Evolutionary conservation across 192 early-diverging fungal genomes (phyloP).

Genomic region (Funneliformis geosporum): DNA sequence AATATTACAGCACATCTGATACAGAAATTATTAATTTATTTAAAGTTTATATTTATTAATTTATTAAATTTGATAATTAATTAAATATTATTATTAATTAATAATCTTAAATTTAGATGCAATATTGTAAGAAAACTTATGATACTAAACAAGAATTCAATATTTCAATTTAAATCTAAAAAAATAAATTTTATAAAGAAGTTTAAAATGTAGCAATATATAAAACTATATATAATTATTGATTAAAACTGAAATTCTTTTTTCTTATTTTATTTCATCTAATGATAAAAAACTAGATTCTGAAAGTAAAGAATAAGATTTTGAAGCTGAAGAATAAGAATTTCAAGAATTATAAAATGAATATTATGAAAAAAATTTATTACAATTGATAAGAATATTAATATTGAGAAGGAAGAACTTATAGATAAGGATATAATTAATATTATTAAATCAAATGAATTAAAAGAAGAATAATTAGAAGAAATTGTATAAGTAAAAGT

Average conservation of each 20-base stretch:
- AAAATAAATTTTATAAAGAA: neutral
- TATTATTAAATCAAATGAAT: neutral
- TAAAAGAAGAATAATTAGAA: too few species aligned
- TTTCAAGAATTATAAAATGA: conserved; percentile 1
- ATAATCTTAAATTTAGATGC: neutral
- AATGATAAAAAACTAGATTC: neutral
- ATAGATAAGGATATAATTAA: neutral
- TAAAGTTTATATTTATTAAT: neutral
- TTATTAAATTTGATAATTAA: too few species aligned
- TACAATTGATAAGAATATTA: neutral
- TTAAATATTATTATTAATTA: too few species aligned
- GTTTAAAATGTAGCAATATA: neutral
- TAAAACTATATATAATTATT: conserved; percentile 1
- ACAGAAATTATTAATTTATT: conserved; percentile 2
- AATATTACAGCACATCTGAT: neutral
- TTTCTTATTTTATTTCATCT: neutral
- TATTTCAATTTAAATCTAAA: neutral
- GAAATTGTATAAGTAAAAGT: too few species aligned
- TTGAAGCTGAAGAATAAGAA: neutral
- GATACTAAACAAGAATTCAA: neutral
- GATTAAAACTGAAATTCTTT: neutral
- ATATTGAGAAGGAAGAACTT: neutral
- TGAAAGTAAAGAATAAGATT: neutral
- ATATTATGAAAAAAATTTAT: conserved; percentile 4
- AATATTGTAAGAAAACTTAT: neutral